A percentile compares a stretch with the other conserved stretches of the same genome.
phyloP scores from a whole-genome alignment of 768 basidiomycete species.

The Kwoniella sp. region DNA sequence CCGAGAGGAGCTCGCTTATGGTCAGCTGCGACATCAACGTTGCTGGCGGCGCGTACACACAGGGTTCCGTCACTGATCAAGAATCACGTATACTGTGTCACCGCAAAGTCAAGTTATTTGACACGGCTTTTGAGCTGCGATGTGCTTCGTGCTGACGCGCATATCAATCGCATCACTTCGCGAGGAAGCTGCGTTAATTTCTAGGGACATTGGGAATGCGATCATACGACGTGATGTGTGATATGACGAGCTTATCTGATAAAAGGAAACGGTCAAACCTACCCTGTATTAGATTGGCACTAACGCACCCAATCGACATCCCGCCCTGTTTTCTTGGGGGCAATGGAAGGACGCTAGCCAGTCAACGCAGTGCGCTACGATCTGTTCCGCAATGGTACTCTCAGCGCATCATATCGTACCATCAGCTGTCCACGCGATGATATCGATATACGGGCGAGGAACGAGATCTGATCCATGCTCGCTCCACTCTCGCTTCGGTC shows the following conservation, averaged over 20 bases:
- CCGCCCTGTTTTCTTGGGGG: no score
- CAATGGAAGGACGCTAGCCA: neutral
- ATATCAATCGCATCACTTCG: no score
- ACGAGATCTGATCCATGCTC: neutral
- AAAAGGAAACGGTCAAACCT: neutral
- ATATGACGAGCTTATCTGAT: conserved; percentile 2
- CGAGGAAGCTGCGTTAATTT: neutral
- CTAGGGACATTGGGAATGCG: no score
- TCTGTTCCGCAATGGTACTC: neutral
- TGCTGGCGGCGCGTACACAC: no score
- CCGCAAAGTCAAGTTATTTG: neutral
- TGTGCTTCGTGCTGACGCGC: neutral
- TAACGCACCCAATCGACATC: neutral
- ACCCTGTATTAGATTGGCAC: neutral
- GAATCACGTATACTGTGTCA: no score
- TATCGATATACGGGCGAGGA: no score
- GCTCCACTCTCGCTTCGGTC: neutral
- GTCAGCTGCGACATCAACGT: no score
- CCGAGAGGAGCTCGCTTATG: no score
- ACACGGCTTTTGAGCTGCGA: neutral
- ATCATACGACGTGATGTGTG: neutral
- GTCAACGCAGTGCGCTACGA: no score
- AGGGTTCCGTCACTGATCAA: no score
- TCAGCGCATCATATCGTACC: neutral
- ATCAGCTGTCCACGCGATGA: neutral